These are phyloP conservation scores for Aspergillus hancockii DNA, from an alignment of 495 filamentous ascomycete genomes.

Conservation along the genomic window DNA sequence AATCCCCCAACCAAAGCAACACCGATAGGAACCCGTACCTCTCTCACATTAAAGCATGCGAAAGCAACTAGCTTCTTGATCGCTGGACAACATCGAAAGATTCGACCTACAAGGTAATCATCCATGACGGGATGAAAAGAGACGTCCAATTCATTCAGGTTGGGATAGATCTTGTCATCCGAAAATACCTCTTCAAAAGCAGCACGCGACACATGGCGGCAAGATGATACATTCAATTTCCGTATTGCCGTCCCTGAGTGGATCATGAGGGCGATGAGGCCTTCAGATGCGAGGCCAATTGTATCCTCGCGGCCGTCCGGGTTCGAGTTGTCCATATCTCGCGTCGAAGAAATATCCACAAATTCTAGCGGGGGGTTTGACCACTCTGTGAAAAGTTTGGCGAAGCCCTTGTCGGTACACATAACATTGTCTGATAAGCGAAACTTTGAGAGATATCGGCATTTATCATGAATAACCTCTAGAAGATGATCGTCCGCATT, in stretches of 20 bases:
- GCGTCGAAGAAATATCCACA: slow-evolving; percentile 71
- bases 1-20: slow-evolving; percentile 78
- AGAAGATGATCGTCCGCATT: slow-evolving; percentile 62
- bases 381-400: slow-evolving; percentile 73
- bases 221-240: slow-evolving; percentile 71
- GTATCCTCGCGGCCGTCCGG: slow-evolving; percentile 55
- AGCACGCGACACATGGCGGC: slow-evolving; percentile 69
- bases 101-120: slow-evolving; percentile 68
- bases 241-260: slow-evolving; percentile 69
- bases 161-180: slow-evolving; percentile 58
- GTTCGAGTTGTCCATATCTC: slow-evolving; percentile 71
- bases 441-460: slow-evolving; percentile 68
- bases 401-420: slow-evolving; percentile 72
- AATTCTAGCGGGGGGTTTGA: slow-evolving; percentile 65
- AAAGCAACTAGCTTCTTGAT: slow-evolving; percentile 76
- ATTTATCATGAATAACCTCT: slow-evolving; percentile 64
- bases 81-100: slow-evolving; percentile 73
- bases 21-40: slow-evolving; percentile 68
- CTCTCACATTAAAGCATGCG: slow-evolving; percentile 75
- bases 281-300: slow-evolving; percentile 69
- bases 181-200: slow-evolving; percentile 73
- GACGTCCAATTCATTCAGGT: slow-evolving; percentile 70
- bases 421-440: slow-evolving; percentile 72
- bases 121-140: slow-evolving; percentile 76
- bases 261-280: slow-evolving; percentile 78